phyloP scores from a whole-genome alignment of 1,139 yeast species.

The Kodamaea sp. region DNA sequence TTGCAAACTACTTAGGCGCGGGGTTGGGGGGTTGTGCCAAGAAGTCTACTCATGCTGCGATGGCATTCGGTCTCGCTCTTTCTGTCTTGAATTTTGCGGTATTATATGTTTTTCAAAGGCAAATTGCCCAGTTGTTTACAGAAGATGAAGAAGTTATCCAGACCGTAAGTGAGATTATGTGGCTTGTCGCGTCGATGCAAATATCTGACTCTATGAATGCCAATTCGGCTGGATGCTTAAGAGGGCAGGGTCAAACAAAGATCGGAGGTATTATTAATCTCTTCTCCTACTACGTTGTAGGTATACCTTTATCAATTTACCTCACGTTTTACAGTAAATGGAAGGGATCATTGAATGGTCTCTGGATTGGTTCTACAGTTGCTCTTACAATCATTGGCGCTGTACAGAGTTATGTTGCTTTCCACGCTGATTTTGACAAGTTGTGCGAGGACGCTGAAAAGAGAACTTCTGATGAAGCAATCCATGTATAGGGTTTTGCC shows the following conservation, averaged over 20 bases:
- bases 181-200: constrained; percentile 54
- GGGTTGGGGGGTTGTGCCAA: constrained; percentile 46
- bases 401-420: constrained; percentile 47
- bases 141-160: constrained; percentile 40
- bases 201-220: constrained; percentile 57
- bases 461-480: constrained; percentile 24
- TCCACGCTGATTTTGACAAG: constrained; percentile 37
- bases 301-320: constrained; percentile 48
- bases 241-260: constrained; percentile 59
- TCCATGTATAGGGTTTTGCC: constrained; percentile 1
- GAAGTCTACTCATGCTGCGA: constrained; percentile 43
- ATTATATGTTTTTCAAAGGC: constrained; percentile 34
- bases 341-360: constrained; percentile 45
- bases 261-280: constrained; percentile 57
- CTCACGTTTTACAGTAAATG: constrained; percentile 46
- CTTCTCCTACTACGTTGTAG: constrained; percentile 49
- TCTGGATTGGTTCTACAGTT: constrained; percentile 52
- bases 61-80: constrained; percentile 40
- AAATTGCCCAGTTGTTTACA: constrained; percentile 39
- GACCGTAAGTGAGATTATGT: constrained; percentile 42
- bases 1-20: constrained; percentile 58
- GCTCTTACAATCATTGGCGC: constrained; percentile 51
- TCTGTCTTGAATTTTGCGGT: constrained; percentile 40
- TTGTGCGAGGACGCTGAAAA: constrained; percentile 41
- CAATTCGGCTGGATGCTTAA: constrained; percentile 55